Evolutionary conservation across 306 rosid species (phyloP).

Genomic region (Malus sieversii): DNA sequence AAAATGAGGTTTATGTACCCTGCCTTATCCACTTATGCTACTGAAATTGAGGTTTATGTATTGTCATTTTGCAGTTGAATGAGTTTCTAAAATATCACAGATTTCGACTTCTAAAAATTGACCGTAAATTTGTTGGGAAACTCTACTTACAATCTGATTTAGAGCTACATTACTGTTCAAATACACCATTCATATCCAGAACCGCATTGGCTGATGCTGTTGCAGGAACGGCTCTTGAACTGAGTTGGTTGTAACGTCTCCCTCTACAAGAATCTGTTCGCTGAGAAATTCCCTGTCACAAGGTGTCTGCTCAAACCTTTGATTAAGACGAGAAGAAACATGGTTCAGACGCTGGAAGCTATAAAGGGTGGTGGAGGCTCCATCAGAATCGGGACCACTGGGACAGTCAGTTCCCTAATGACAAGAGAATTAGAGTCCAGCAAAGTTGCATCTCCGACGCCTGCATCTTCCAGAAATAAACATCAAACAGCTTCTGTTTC

Average conservation of each 20-base stretch:
- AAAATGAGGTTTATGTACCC: background rate
- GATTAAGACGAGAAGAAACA: constrained; percentile 26
- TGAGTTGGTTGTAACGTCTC: constrained; percentile 19
- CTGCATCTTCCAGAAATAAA: constrained; percentile 45
- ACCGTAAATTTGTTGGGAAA: background rate
- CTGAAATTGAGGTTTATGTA: too few species aligned
- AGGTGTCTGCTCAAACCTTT: constrained; percentile 19
- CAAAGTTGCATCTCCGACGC: constrained; percentile 41
- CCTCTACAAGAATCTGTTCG: constrained; percentile 4
- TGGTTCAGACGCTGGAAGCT: constrained; percentile 69
- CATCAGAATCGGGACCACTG: constrained; percentile 74
- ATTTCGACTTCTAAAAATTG: constrained; percentile 1
- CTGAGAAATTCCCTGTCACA: background rate
- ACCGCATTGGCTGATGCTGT: constrained; percentile 16
- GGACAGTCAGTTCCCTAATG: constrained; percentile 75
- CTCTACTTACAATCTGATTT: background rate
- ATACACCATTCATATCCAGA: constrained; percentile 12
- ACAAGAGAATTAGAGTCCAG: constrained; percentile 74
- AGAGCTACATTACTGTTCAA: constrained; percentile 1
- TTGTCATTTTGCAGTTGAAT: background rate
- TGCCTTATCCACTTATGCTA: background rate
- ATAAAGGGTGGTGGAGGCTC: constrained; percentile 80
- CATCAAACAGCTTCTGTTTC: constrained; percentile 35
- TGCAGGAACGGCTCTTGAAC: constrained; percentile 35
- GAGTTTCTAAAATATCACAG: background rate